Evolutionary conservation across 495 filamentous ascomycete genomes (phyloP).

Genomic region (Tuber borchii): DNA sequence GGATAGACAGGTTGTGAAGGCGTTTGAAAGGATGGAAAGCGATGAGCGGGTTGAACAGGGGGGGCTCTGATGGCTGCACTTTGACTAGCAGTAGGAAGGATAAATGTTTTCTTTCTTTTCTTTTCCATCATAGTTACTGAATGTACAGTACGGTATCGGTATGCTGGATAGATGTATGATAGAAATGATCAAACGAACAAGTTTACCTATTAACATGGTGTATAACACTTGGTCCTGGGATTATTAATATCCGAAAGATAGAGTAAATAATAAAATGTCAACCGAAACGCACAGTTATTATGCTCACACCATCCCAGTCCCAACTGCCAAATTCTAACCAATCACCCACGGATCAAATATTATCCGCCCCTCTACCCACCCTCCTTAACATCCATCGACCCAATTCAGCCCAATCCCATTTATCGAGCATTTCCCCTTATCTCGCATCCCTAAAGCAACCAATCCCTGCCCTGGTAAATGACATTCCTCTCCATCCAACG

Average conservation of each 20-base stretch:
- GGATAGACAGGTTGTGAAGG: conserved; percentile 68
- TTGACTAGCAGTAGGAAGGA: neutral
- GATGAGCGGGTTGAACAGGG: conserved; percentile 48
- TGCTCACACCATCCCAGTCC: neutral
- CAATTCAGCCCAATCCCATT: conserved; percentile 1
- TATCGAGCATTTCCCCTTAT: conserved; percentile 16
- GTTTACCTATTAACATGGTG: neutral
- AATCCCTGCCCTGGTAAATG: neutral
- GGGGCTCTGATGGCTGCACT: conserved; percentile 25
- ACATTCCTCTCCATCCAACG: neutral
- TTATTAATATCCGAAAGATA: neutral
- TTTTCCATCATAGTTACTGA: neutral
- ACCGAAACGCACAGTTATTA: neutral
- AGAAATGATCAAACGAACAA: neutral
- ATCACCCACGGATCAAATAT: neutral
- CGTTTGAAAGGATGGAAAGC: conserved; percentile 68
- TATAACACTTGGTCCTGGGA: neutral
- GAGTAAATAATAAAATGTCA: neutral
- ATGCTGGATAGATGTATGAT: neutral
- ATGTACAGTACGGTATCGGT: neutral
- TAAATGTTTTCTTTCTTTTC: conserved; percentile 16
- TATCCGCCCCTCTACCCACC: neutral
- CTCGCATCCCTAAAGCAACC: conserved; percentile 7
- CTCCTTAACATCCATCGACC: neutral
- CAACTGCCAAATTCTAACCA: neutral